These are phyloP conservation scores for Cinnamomum micranthum DNA, from an alignment of 164 flowering plant species.

Conservation along the genomic window DNA sequence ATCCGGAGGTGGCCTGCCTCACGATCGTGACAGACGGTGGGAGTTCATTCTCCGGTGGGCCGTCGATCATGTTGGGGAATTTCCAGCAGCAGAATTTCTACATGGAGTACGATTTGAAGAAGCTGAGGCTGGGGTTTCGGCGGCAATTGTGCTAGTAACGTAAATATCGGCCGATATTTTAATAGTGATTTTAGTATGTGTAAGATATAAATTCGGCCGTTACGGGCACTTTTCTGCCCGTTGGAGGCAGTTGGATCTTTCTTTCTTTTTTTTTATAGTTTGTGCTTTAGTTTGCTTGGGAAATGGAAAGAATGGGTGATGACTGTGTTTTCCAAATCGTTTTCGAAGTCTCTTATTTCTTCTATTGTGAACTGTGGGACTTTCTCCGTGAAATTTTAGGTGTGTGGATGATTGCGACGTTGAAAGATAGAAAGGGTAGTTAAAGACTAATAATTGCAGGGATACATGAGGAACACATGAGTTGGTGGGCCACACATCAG, in stretches of 20 bases:
- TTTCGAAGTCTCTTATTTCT: not conserved
- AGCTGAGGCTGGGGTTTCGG: conserved; percentile 47
- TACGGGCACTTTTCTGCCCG: not conserved
- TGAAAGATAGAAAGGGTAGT: not conserved
- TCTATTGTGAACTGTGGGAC: not conserved
- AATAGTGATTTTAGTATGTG: not conserved
- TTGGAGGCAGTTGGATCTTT: not conserved
- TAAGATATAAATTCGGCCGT: not conserved
- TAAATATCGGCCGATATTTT: not conserved
- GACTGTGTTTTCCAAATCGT: not conserved
- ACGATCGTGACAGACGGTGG: conserved; percentile 39
- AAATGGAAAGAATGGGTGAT: not conserved
- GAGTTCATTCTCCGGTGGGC: conserved; percentile 26
- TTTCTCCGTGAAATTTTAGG: not conserved
- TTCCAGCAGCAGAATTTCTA: conserved; percentile 54
- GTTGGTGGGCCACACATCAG: too few relatives aligned
- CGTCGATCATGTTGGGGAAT: conserved; percentile 54
- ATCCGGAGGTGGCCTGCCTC: conserved; percentile 37
- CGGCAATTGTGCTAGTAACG: conserved; percentile 26
- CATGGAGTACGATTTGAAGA: conserved; percentile 47
- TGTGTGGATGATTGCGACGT: not conserved
- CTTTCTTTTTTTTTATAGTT: not conserved
- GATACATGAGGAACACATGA: too few relatives aligned
- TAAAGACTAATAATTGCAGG: not conserved
- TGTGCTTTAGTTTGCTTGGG: not conserved